Evolutionary conservation across 2,329 filamentous ascomycete species (phyloP).

Genomic region (Chlorencoelia australis): DNA sequence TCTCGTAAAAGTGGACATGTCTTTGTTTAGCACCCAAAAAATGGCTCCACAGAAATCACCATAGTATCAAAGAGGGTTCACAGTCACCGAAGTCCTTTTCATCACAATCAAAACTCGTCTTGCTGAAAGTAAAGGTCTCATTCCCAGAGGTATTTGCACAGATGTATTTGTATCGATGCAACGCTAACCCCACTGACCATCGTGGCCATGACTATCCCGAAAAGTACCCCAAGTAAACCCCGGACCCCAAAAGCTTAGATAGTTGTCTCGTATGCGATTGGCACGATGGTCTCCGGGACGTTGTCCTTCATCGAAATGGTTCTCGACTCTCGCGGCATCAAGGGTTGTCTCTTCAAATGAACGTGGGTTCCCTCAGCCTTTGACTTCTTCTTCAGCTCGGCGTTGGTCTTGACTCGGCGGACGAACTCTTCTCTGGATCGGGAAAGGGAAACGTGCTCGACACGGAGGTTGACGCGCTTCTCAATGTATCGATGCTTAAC

Average conservation of each 20-base stretch:
- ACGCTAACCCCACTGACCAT: conserved; percentile 22
- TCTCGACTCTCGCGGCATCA: conserved; percentile 67
- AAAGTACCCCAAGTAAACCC: conserved; percentile 26
- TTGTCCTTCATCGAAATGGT: conserved; percentile 74
- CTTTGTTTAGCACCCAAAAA: too few species aligned
- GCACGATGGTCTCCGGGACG: conserved; percentile 82
- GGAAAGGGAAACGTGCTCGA: conserved; percentile 94
- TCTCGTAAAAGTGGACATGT: too few species aligned
- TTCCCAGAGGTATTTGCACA: conserved; percentile 26
- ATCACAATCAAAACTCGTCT: conserved; percentile 10
- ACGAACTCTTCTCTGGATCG: conserved; percentile 96
- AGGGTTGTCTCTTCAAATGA: conserved; percentile 86
- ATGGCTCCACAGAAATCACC: not conserved
- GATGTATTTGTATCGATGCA: conserved; percentile 25
- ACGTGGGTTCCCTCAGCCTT: conserved; percentile 81
- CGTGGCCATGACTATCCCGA: conserved; percentile 22
- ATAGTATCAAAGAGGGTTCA: not conserved
- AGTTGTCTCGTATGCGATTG: conserved; percentile 94
- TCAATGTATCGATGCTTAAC: conserved; percentile 99
- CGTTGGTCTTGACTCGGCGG: conserved; percentile 92
- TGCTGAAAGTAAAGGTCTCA: conserved; percentile 21
- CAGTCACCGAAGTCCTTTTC: not conserved
- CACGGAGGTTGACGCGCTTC: conserved; percentile 98
- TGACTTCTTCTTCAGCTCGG: conserved; percentile 82
- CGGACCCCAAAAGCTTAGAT: conserved; percentile 51